Conservation (phyloP, 2,329 filamentous ascomycete genomes). For the Xylariaceae sp. region DNA sequence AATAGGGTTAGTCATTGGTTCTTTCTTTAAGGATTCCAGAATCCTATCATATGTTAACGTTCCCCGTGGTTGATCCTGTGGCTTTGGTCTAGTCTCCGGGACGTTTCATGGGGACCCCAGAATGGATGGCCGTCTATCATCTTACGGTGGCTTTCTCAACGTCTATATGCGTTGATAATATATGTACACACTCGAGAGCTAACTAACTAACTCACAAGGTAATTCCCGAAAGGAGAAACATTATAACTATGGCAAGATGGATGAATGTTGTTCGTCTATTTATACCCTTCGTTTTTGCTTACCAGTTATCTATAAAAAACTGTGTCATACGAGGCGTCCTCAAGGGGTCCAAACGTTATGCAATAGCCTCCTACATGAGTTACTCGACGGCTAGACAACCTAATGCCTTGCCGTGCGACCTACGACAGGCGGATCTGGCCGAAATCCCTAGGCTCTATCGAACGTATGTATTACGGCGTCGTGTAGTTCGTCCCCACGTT, state of each 20-base stretch:
- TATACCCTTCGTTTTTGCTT: not conserved
- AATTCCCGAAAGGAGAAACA: not conserved
- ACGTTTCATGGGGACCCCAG: conserved; percentile 28
- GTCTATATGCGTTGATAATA: not conserved
- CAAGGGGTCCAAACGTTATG: not conserved
- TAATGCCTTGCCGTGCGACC: not conserved
- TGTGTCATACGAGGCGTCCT: not conserved
- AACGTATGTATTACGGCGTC: too few species aligned
- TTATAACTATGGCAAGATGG: not conserved
- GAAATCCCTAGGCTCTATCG: not conserved
- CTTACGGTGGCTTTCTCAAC: conserved; percentile 7
- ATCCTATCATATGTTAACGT: conserved; percentile 1
- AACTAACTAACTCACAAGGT: not conserved
- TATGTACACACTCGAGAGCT: too few species aligned
- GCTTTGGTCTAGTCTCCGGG: conserved; percentile 32
- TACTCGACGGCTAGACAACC: not conserved
- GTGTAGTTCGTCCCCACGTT: not conserved
- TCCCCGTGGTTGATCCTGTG: conserved; percentile 23
- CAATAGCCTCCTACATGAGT: not conserved
- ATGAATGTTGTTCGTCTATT: not conserved
- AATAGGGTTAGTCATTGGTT: not conserved
- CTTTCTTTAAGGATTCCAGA: not conserved
- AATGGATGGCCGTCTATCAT: conserved; percentile 24
- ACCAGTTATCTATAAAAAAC: not conserved
- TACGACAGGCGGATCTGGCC: not conserved